phyloP scores from a whole-genome alignment of 2,329 filamentous ascomycete genomes.

The Pyrenophora tritici-repentis region DNA sequence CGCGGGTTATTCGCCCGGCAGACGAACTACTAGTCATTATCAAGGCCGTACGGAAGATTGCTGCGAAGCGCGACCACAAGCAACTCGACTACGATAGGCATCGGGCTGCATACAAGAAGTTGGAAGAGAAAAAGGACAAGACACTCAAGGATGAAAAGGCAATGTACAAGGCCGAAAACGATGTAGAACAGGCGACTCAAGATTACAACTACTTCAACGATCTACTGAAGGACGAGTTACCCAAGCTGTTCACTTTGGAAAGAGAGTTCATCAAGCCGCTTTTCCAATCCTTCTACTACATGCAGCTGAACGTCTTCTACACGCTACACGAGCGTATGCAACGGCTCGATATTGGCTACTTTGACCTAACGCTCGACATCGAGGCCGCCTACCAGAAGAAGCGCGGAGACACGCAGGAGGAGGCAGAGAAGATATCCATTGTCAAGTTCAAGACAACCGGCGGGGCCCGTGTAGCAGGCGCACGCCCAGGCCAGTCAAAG shows the following conservation, averaged over 20 bases:
- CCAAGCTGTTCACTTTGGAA: conserved; percentile 87
- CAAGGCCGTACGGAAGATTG: conserved; percentile 90
- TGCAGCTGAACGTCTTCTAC: conserved; percentile 99
- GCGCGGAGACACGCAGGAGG: conserved; percentile 84
- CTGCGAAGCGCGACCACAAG: conserved; percentile 92
- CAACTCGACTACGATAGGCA: conserved; percentile 95
- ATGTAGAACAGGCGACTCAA: conserved; percentile 87
- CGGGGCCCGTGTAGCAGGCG: conserved; percentile 50
- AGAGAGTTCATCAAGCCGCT: conserved; percentile 93
- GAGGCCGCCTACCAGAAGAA: conserved; percentile 90
- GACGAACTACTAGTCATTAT: conserved; percentile 93
- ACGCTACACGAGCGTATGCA: conserved; percentile 99
- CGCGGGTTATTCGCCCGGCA: conserved; percentile 85
- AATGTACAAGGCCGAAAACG: conserved; percentile 91
- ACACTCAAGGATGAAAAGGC: conserved; percentile 96
- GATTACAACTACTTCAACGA: conserved; percentile 99
- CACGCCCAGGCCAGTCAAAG: conserved; percentile 39
- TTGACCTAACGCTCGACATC: conserved; percentile 87
- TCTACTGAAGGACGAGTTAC: conserved; percentile 91
- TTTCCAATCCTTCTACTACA: conserved; percentile 99
- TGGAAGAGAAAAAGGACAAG: conserved; percentile 98
- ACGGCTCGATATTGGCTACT: conserved; percentile 94
- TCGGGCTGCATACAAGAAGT: conserved; percentile 81
- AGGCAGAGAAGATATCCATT: conserved; percentile 81
- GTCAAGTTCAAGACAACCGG: conserved; percentile 91